Base-by-base conservation (phyloP, 164 flowering plant genomes). In the Aristolochia californica region DNA sequence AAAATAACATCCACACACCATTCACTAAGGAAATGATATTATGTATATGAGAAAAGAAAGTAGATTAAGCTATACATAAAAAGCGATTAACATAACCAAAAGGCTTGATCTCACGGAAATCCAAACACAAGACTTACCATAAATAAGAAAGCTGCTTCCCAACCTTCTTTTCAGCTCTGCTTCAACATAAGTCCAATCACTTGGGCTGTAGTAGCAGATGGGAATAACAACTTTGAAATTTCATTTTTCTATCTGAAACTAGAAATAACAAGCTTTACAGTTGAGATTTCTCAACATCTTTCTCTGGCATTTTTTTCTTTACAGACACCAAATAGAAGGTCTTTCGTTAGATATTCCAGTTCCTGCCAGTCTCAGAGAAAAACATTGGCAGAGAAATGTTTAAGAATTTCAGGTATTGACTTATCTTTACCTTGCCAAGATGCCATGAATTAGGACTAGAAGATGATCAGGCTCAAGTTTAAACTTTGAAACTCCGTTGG, bases 391-490 rank as follows among this genome's bases (percentile, higher is more conserved):
- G 7, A 34, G 7, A 34, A 8, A 34, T 34, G 10, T 34, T 34
- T 34, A 34, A 34, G 1, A 34, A 34, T 34, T 34, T 7, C 40
- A 7, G 40, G 40, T 34, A 7, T 3, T 4, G 15, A 50, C 2
- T 15, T 22, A 50, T 9, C 4, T 61, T 47, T 80, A 87, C 98
- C 98, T 89, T 16, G 91, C 97, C 64, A 87, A 57, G 68, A 89
- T 83, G 53, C 98, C 98, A 72, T 93, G 98, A 63, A 88, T 97
- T 68, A 93, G 94, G 60, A 93, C 97, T 72, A 93, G 91, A 58
- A 93, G 94, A 77, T 93, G 98, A 74, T 88, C 98, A 16, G 97
- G 97, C 49, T 75, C 81, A 66, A 74, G 66, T 56, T 74, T 73
- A 22, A 50, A 61, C 65, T 68, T 68, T 34, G 22, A 47, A 61